phyloP scores from a whole-genome alignment of 176 grass and related monocot genomes.

The Oryza meyeriana region DNA sequence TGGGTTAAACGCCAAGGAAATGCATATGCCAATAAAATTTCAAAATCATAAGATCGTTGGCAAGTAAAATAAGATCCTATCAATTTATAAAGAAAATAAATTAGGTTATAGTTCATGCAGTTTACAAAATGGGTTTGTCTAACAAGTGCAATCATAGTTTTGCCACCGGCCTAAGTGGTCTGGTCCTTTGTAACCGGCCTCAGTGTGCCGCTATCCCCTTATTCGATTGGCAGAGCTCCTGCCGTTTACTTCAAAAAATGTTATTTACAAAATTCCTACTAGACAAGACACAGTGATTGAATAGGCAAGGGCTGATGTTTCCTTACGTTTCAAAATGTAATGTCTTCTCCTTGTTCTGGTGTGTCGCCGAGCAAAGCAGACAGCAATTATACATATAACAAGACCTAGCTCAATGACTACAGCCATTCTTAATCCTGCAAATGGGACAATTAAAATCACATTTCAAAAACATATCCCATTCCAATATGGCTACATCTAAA shows the following conservation, averaged over 20 bases:
- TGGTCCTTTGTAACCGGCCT: too few species aligned
- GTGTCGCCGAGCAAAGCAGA: constrained; percentile 45
- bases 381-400: constrained; percentile 40
- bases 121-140: background rate
- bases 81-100: background rate
- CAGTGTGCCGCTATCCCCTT: too few species aligned
- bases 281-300: background rate
- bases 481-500: background rate
- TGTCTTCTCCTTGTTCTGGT: constrained; percentile 50
- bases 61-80: background rate
- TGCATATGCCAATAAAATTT: background rate
- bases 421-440: constrained; percentile 60
- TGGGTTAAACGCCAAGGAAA: background rate
- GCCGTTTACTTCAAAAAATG: background rate
- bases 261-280: background rate
- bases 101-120: background rate
- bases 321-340: constrained; percentile 57
- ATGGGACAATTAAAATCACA: constrained; percentile 19
- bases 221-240: too few species aligned
- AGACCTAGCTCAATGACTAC: constrained; percentile 53
- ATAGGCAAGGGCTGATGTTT: constrained; percentile 3
- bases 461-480: background rate
- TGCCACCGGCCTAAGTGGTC: too few species aligned
- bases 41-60: background rate
- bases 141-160: too few species aligned